phyloP scores from a whole-genome alignment of 495 filamentous ascomycete species.

The Viridothelium virens region DNA sequence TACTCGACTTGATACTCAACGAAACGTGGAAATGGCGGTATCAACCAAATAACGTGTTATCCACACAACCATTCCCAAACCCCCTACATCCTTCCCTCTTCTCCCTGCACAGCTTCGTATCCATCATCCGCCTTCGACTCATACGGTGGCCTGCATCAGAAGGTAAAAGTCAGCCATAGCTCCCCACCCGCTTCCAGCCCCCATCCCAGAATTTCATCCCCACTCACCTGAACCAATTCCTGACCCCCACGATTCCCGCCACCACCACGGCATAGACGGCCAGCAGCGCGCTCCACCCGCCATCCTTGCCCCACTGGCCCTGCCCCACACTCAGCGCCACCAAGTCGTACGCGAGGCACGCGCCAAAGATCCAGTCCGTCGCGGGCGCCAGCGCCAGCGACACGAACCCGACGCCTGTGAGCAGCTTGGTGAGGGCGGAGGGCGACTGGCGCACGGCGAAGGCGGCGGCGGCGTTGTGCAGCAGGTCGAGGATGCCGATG shows the following conservation, averaged over 20 bases:
- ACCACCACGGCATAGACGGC: slow-evolving; percentile 39
- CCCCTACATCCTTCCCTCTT: background rate
- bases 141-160: slow-evolving; percentile 15
- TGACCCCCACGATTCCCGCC: slow-evolving; percentile 40
- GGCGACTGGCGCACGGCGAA: slow-evolving; percentile 39
- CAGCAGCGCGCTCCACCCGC: slow-evolving; percentile 38
- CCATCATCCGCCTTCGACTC: slow-evolving; percentile 4
- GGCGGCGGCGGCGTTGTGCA: slow-evolving; percentile 43
- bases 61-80: background rate
- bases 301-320: slow-evolving; percentile 16
- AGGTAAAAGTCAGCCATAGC: slow-evolving; percentile 11
- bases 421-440: slow-evolving; percentile 34
- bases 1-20: background rate
- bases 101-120: slow-evolving; percentile 5
- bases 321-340: slow-evolving; percentile 42
- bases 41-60: background rate
- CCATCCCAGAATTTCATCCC: background rate
- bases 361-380: slow-evolving; percentile 44
- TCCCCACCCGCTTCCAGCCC: background rate
- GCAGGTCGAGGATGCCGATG: slow-evolving; percentile 43
- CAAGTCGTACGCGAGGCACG: slow-evolving; percentile 44
- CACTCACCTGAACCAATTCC: slow-evolving; percentile 42
- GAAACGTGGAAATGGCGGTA: background rate
- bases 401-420: slow-evolving; percentile 41
- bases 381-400: slow-evolving; percentile 24